A percentile compares a stretch with the other conserved stretches of the same genome.
Evolutionary conservation across 768 basidiomycete species (phyloP).

Genomic region (Phlebiopsis flavidoalba): DNA sequence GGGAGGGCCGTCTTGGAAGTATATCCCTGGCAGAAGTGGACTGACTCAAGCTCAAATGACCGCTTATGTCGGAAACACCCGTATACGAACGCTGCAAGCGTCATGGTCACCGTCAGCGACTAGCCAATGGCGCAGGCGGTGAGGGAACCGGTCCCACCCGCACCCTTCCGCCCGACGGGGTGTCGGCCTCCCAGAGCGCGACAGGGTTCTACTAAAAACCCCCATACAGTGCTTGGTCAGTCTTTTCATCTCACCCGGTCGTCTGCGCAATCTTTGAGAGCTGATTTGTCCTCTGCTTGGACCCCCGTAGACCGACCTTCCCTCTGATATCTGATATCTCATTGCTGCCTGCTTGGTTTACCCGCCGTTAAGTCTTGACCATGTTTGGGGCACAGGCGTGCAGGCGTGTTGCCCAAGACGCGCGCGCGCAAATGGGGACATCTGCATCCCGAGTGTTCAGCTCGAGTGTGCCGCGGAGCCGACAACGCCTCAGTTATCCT

Average conservation of each 20-base stretch:
- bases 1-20: no score
- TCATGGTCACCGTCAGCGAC: not conserved
- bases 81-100: no score
- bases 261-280: not conserved
- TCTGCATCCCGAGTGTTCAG: slow-evolving; percentile 12
- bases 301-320: not conserved
- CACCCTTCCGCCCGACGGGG: not conserved
- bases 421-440: not conserved
- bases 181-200: not conserved
- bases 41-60: no score
- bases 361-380: no score
- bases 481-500: slow-evolving; percentile 56
- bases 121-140: not conserved
- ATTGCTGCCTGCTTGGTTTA: not conserved
- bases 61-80: no score
- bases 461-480: slow-evolving; percentile 16
- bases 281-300: not conserved
- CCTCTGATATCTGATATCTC: not conserved
- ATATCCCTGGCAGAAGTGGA: no score
- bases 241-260: not conserved
- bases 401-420: not conserved
- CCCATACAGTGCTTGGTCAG: not conserved
- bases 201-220: not conserved
- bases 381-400: not conserved
- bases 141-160: not conserved